Conservation (phyloP, 1,139 yeast species). For the Kluyveromyces sp. region DNA sequence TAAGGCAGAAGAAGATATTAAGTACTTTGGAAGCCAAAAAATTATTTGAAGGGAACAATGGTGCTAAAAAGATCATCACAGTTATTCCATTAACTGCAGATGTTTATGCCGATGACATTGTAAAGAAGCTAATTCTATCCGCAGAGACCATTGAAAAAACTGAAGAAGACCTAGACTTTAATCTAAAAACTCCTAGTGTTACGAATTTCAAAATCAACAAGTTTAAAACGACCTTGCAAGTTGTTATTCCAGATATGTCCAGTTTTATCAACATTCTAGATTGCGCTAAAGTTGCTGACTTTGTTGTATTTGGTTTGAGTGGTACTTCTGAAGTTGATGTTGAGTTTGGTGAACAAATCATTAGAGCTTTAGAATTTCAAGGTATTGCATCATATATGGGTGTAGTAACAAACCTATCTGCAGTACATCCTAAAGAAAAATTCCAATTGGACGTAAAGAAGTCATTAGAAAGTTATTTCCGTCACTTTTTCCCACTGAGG, state of each 20-base stretch:
- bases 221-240: constrained; percentile 68
- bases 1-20: constrained; percentile 62
- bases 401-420: constrained; percentile 64
- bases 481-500: constrained; percentile 83
- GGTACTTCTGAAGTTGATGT: constrained; percentile 76
- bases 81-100: constrained; percentile 74
- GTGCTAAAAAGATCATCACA: constrained; percentile 78
- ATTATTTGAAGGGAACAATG: constrained; percentile 70
- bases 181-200: constrained; percentile 37
- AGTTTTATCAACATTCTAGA: constrained; percentile 69
- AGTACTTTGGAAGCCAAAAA: constrained; percentile 45
- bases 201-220: constrained; percentile 45
- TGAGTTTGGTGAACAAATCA: constrained; percentile 75
- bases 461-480: constrained; percentile 74
- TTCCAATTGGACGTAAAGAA: constrained; percentile 71
- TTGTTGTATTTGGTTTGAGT: constrained; percentile 77
- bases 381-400: constrained; percentile 84
- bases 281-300: constrained; percentile 84
- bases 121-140: constrained; percentile 41
- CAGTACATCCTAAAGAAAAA: constrained; percentile 62
- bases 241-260: constrained; percentile 64
- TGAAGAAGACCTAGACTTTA: constrained; percentile 7
- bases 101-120: constrained; percentile 51
- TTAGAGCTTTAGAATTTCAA: constrained; percentile 83
- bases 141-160: constrained; percentile 23